Base-by-base conservation (phyloP, 805 yeast species). In the Kluyveromyces lactis region DNA sequence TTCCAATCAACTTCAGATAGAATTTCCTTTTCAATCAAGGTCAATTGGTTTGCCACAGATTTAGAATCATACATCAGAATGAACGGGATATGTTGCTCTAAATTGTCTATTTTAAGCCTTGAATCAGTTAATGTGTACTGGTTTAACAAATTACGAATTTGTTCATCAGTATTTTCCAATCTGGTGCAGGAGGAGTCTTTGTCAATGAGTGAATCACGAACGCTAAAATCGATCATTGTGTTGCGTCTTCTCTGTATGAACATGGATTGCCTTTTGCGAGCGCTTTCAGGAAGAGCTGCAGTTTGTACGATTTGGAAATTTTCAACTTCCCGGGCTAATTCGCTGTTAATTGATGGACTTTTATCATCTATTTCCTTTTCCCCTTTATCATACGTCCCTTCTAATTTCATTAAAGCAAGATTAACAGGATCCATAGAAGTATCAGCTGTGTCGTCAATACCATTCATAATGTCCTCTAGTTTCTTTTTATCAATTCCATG, bases 1-100 rank as follows among this genome's bases (percentile, higher is more conserved):
- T 78, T 80, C 97, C 97, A 90, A 58, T 90, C 97, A 29, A 92
- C 72, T 52, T 86, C 95, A 38, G 76, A 71, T 17, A 89, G 60
- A 31, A 87, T 73, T 58, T 92, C 97, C 39, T 79, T 69, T 58
- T 92, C 98, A 46, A 90, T 82, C 36, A 85, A 57, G 0, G 97
- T 90, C 60, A 90, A 69, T 47, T 90, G 97, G 46, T 79, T 74
- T 4, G 94, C 87, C 23, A 92, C 62, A 0, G 73, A 64, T 40
- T 67, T 62, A 1, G 95, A 78, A 41, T 72, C 77, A 56, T 76
- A 81, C 58, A 81, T 76, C 50, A 92, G 68, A 26, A 89, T 71
- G 55, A 92, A 90, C 2, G 97, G 87, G 7, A 83, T 73, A 57
- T 92, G 98, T 18, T 72, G 64, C 4, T 69, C 72, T 9, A 61